Evolutionary conservation across 257 asterid genomes (phyloP).

Genomic region (Solanum tarapatanum): DNA sequence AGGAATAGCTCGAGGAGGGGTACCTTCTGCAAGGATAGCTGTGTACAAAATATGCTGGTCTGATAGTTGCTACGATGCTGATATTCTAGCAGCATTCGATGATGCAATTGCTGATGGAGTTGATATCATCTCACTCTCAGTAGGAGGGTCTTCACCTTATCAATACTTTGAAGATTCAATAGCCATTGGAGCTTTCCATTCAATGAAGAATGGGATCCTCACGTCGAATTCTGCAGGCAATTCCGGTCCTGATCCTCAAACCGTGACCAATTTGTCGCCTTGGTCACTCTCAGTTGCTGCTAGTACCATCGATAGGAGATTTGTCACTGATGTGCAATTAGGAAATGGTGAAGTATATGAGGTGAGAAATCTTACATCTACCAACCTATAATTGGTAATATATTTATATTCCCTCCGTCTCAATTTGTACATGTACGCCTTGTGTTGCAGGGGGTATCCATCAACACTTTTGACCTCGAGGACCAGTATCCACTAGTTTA

Average conservation of each 20-base stretch:
- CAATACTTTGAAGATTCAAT: slow-evolving; percentile 52
- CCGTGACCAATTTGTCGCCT: slow-evolving; percentile 34
- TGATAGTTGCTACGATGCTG: slow-evolving; percentile 32
- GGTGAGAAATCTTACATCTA: not conserved
- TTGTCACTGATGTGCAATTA: slow-evolving; percentile 35
- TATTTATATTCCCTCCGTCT: not conserved
- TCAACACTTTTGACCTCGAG: slow-evolving; percentile 44
- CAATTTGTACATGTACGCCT: not conserved
- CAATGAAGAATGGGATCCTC: slow-evolving; percentile 56
- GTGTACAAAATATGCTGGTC: slow-evolving; percentile 56
- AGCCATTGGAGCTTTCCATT: slow-evolving; percentile 68
- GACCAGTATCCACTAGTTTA: slow-evolving; percentile 46
- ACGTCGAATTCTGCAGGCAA: slow-evolving; percentile 10
- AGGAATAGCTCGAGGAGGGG: slow-evolving; percentile 55
- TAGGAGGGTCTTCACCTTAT: slow-evolving; percentile 26
- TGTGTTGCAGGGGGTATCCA: slow-evolving; percentile 43
- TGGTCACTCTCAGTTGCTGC: slow-evolving; percentile 71
- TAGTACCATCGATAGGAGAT: slow-evolving; percentile 46
- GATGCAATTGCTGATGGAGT: slow-evolving; percentile 77
- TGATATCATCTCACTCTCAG: slow-evolving; percentile 48
- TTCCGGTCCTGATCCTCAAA: not conserved
- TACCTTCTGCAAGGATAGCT: slow-evolving; percentile 41
- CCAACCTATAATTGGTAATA: not conserved
- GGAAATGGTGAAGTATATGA: slow-evolving; percentile 37
- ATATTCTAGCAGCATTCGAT: slow-evolving; percentile 58